phyloP scores from a whole-genome alignment of 2,329 filamentous ascomycete species.

The Fusarium sp. region DNA sequence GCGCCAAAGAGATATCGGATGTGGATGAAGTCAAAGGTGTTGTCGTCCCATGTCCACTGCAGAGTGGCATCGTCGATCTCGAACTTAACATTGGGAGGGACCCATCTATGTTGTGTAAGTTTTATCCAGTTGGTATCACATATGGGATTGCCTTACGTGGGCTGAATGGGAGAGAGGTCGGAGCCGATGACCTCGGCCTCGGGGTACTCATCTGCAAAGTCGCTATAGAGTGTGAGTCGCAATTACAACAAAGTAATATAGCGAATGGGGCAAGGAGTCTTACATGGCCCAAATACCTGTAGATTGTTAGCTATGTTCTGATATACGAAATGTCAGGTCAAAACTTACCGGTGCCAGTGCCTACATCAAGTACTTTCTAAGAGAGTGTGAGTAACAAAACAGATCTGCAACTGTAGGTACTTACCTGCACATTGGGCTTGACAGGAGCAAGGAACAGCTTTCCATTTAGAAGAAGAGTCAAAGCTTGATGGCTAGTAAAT shows the following conservation, averaged over 20 bases:
- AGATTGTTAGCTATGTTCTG: neutral
- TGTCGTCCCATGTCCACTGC: slow-evolving; percentile 37
- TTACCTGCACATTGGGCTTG: slow-evolving; percentile 34
- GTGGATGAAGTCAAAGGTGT: slow-evolving; percentile 43
- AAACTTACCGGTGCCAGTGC: slow-evolving; percentile 40
- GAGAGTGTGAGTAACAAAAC: neutral
- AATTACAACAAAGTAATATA: too few species aligned
- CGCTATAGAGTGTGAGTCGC: slow-evolving; percentile 11
- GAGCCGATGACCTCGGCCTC: slow-evolving; percentile 41
- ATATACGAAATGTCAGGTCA: neutral
- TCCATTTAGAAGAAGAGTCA: slow-evolving; percentile 37
- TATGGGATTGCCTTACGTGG: neutral
- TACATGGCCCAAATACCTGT: slow-evolving; percentile 48
- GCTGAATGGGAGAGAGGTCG: slow-evolving; percentile 43
- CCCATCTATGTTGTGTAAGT: slow-evolving; percentile 21
- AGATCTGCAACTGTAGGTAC: neutral
- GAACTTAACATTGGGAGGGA: slow-evolving; percentile 43
- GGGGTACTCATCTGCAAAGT: slow-evolving; percentile 43
- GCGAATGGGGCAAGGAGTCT: fast-evolving
- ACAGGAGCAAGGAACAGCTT: slow-evolving; percentile 43
- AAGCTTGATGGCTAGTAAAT: slow-evolving; percentile 38
- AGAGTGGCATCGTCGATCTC: slow-evolving; percentile 44
- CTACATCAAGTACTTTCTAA: slow-evolving; percentile 45
- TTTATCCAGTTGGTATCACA: fast-evolving
- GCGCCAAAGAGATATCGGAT: slow-evolving; percentile 46